Percentiles rank a stretch among this genome's conserved stretches.
These are phyloP conservation scores for Colletotrichum sp. DNA, from an alignment of 2,329 filamentous ascomycete genomes.

Conservation along the genomic window DNA sequence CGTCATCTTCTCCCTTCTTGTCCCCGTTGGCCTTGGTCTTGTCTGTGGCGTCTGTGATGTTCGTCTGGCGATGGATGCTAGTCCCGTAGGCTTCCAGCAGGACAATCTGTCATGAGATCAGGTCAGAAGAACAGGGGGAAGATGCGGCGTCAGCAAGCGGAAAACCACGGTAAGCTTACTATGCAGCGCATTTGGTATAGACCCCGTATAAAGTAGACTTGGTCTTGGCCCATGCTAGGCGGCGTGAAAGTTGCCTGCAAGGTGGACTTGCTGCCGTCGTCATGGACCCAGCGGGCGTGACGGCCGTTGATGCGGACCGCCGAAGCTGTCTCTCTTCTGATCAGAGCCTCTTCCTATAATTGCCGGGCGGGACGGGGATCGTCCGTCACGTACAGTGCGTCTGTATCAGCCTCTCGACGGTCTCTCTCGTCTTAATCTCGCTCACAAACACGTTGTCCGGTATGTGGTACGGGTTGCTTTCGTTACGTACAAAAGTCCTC, in stretches of 20 bases:
- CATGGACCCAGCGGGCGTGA: background rate
- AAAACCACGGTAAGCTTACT: background rate
- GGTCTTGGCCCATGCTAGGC: background rate
- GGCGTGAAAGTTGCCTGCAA: background rate
- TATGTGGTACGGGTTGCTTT: background rate
- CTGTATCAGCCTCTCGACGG: background rate
- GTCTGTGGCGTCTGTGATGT: background rate
- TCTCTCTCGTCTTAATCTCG: background rate
- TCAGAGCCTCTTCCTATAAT: background rate
- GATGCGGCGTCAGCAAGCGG: background rate
- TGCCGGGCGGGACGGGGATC: background rate
- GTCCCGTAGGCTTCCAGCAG: background rate
- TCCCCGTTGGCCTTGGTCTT: background rate
- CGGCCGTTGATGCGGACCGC: background rate
- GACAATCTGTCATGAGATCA: background rate
- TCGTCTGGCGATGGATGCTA: background rate
- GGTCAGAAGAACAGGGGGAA: background rate
- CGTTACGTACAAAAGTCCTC: background rate
- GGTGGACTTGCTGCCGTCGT: background rate
- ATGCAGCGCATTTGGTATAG: background rate
- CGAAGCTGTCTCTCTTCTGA: background rate
- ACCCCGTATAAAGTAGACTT: background rate
- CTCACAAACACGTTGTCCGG: background rate
- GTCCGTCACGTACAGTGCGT: background rate
- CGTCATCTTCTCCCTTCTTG: background rate